phyloP scores from a whole-genome alignment of 1,284 basidiomycete genomes.

The Athelia psychrophila region DNA sequence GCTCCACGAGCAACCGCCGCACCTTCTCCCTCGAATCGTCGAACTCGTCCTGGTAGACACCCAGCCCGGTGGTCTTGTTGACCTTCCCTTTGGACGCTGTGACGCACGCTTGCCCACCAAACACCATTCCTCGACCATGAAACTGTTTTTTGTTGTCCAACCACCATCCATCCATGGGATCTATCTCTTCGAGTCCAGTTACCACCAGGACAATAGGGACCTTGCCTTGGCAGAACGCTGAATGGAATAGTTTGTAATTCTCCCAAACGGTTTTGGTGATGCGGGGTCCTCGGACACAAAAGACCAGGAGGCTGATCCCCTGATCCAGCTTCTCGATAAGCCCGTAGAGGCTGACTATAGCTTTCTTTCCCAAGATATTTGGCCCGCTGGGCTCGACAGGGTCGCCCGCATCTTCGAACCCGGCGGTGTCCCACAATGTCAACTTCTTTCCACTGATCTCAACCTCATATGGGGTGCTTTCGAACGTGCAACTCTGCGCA shows the following conservation, averaged over 20 bases:
- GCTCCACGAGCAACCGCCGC: not conserved
- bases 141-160: conserved; percentile 3
- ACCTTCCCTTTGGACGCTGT: conserved; percentile 15
- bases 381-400: not conserved
- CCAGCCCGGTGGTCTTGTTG: not conserved
- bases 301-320: conserved; percentile 8
- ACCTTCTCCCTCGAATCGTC: not conserved
- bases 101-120: conserved; percentile 24
- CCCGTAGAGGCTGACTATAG: not conserved
- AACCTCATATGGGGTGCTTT: not conserved
- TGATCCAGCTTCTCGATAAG: not conserved
- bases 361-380: not conserved
- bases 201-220: conserved; percentile 10
- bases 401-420: not conserved
- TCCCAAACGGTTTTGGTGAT: not conserved
- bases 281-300: conserved; percentile 6
- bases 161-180: conserved; percentile 12
- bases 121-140: conserved; percentile 4
- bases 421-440: not conserved
- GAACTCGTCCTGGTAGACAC: not conserved
- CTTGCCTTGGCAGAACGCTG: conserved; percentile 2
- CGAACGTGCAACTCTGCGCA: not conserved
- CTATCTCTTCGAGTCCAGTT: conserved; percentile 5
- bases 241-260: conserved; percentile 2
- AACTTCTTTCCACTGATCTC: not conserved